phyloP scores from a whole-genome alignment of 129 eudicot genomes.

The Flaveria sonorensis region DNA sequence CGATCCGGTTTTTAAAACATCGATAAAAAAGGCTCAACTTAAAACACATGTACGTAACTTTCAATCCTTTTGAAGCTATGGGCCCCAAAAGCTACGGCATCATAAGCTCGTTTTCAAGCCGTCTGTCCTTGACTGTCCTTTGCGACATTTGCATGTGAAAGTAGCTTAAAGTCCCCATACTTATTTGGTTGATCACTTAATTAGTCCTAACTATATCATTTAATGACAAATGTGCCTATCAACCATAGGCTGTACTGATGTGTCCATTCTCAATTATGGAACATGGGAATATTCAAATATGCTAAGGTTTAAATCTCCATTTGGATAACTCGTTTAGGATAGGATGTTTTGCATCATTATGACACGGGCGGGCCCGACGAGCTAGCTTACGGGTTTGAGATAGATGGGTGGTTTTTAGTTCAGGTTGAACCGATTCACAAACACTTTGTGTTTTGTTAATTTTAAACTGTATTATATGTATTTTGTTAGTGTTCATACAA shows the following conservation, averaged over 20 bases:
- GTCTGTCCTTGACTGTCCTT: conserved; percentile 14
- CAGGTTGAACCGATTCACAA: not conserved
- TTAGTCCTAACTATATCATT: conserved; percentile 12
- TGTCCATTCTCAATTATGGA: conserved; percentile 14
- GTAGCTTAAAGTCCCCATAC: conserved; percentile 1
- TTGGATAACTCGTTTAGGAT: not conserved
- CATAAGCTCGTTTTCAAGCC: not conserved
- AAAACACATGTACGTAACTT: no score
- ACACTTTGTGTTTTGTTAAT: not conserved
- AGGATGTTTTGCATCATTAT: not conserved
- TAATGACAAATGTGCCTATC: conserved; percentile 1
- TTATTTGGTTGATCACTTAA: conserved; percentile 5
- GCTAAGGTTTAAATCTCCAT: not conserved
- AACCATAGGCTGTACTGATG: conserved; percentile 10
- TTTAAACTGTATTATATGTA: not conserved
- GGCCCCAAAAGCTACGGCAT: no score
- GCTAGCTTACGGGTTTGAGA: not conserved
- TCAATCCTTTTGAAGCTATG: no score
- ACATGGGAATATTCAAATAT: not conserved
- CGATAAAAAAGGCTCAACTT: no score
- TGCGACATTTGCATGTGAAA: conserved; percentile 17
- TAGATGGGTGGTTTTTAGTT: not conserved
- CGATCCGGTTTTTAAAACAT: no score
- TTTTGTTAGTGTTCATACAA: not conserved
- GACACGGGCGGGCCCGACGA: not conserved